A percentile compares a stretch with the other conserved stretches of the same genome.
Conservation (phyloP, 768 basidiomycete genomes). For the Gelatoporia subvermispora region DNA sequence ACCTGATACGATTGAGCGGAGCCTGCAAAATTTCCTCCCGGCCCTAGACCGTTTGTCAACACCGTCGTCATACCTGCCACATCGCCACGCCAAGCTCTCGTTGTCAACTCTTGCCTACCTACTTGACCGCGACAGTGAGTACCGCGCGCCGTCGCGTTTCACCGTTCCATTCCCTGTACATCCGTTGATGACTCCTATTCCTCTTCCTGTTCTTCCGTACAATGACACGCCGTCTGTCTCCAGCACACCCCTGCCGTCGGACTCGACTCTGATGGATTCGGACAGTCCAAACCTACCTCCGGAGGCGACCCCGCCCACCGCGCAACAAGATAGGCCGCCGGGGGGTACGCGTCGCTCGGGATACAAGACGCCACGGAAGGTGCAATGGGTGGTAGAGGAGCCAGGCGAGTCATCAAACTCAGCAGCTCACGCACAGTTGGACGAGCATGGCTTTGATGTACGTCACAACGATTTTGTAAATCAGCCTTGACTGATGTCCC, state of each 20-base stretch:
- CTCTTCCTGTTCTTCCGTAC: conserved; percentile 6
- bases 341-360: conserved; percentile 23
- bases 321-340: conserved; percentile 11
- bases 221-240: conserved; percentile 8
- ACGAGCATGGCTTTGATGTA: conserved; percentile 52
- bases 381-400: conserved; percentile 44
- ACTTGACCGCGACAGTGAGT: conserved; percentile 1
- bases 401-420: conserved; percentile 10
- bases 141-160: background rate
- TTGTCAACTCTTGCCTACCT: too few species aligned
- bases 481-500: background rate
- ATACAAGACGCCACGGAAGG: conserved; percentile 44
- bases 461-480: conserved; percentile 18
- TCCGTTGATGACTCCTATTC: background rate
- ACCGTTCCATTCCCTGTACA: background rate
- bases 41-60: too few species aligned
- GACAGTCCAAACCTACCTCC: conserved; percentile 1
- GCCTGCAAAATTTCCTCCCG: too few species aligned
- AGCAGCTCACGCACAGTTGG: conserved; percentile 37
- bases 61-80: too few species aligned
- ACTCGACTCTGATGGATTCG: conserved; percentile 14
- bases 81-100: too few species aligned
- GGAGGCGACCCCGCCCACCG: background rate
- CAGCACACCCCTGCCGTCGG: background rate
- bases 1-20: too few species aligned